Conservation (phyloP, 83 land plant species). For the Thuja plicata region DNA sequence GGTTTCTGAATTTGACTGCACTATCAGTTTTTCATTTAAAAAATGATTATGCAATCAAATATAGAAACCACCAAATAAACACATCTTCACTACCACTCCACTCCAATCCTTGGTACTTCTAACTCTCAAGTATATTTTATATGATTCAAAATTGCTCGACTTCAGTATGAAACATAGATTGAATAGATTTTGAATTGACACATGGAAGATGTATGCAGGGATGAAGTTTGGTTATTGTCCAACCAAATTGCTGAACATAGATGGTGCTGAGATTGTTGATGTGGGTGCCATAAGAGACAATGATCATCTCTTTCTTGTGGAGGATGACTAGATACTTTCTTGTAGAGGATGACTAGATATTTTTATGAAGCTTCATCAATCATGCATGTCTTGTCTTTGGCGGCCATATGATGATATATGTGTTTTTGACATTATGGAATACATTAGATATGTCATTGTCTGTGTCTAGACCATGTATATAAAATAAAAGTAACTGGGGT, state of each 20-base stretch:
- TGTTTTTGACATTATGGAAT: background rate
- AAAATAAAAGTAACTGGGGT: background rate
- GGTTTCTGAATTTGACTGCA: no score
- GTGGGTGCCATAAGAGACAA: constrained; percentile 53
- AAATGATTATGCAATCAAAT: no score
- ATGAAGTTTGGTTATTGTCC: constrained; percentile 30
- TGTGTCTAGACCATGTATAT: background rate
- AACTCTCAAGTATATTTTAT: background rate
- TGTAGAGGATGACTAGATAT: constrained; percentile 22
- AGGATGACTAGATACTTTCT: constrained; percentile 27
- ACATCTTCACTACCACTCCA: no score
- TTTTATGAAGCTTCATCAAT: background rate
- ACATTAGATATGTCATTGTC: background rate
- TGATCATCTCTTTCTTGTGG: constrained; percentile 50
- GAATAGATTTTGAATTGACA: background rate
- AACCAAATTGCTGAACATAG: constrained; percentile 41
- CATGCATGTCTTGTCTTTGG: background rate
- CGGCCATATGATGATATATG: background rate
- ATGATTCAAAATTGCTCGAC: background rate
- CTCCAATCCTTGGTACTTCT: no score
- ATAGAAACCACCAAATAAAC: no score
- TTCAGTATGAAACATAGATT: background rate
- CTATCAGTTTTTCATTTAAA: no score
- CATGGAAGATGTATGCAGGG: constrained; percentile 16
- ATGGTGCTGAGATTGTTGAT: constrained; percentile 63